Evolutionary conservation across 257 asterid species (phyloP).

Genomic region (Rhazya stricta): DNA sequence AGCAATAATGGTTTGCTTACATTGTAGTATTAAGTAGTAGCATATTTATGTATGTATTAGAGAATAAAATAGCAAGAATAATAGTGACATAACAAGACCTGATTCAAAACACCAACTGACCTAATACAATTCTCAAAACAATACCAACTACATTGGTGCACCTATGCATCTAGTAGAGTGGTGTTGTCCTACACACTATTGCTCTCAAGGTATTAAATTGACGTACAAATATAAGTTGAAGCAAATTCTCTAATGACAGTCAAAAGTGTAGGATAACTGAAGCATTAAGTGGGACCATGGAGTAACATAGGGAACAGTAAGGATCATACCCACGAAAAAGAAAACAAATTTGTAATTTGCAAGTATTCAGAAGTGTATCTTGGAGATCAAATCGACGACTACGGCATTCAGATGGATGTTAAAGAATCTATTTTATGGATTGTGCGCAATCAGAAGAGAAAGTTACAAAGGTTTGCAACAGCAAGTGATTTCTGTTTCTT

Average conservation of each 20-base stretch:
- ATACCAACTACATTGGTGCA: background rate
- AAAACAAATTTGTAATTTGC: too few relatives aligned
- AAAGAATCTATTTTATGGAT: too few relatives aligned
- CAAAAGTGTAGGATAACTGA: background rate
- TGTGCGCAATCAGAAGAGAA: too few relatives aligned
- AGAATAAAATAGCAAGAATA: too few relatives aligned
- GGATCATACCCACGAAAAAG: too few relatives aligned
- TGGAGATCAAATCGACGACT: background rate
- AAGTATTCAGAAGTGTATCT: background rate
- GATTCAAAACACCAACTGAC: background rate
- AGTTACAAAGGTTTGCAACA: background rate
- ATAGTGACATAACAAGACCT: too few relatives aligned
- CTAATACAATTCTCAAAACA: background rate
- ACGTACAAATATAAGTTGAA: too few relatives aligned
- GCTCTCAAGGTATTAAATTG: background rate
- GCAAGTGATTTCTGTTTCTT: background rate
- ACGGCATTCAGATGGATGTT: background rate
- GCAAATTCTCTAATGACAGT: background rate
- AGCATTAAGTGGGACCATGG: background rate
- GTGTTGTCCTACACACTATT: background rate
- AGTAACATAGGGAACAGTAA: background rate
- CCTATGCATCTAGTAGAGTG: background rate
- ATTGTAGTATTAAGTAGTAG: background rate
- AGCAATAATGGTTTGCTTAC: background rate
- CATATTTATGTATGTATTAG: too few relatives aligned